A percentile compares a stretch with the other conserved stretches of the same genome.
Evolutionary conservation across 129 eudicot genomes (phyloP).

Genomic region (Silybum marianum): DNA sequence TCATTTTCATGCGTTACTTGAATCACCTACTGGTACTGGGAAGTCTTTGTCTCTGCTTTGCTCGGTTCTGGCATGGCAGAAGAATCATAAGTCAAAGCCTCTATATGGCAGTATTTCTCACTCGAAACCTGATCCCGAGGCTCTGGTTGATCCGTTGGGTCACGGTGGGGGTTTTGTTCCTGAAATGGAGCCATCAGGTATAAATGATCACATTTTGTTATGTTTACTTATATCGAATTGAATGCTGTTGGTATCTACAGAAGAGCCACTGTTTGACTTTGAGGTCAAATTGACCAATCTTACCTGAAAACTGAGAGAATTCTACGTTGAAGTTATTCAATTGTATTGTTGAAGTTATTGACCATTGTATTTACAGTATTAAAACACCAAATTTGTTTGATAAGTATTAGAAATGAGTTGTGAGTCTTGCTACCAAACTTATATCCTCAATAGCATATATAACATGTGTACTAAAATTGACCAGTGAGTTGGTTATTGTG

Average conservation of each 20-base stretch:
- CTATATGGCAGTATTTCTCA: slow-evolving; percentile 26
- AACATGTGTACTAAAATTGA: neutral
- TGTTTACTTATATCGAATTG: neutral
- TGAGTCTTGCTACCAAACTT: neutral
- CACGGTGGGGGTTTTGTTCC: slow-evolving; percentile 89
- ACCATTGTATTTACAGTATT: neutral
- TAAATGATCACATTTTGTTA: neutral
- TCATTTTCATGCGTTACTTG: slow-evolving; percentile 82
- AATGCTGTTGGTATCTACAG: neutral
- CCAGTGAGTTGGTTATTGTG: neutral
- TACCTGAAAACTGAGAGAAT: neutral
- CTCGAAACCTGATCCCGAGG: slow-evolving; percentile 61
- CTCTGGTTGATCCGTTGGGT: slow-evolving; percentile 57
- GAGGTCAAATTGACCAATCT: neutral
- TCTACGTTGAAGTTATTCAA: neutral
- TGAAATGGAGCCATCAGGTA: slow-evolving; percentile 70
- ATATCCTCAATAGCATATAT: neutral
- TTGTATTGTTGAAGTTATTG: neutral
- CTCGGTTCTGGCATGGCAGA: slow-evolving; percentile 93
- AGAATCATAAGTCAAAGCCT: slow-evolving; percentile 42
- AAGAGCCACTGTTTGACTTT: neutral
- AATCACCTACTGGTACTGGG: slow-evolving; percentile 97
- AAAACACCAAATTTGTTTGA: neutral
- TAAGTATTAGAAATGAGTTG: neutral
- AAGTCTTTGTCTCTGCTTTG: slow-evolving; percentile 89